Evolutionary conservation across 2,329 filamentous ascomycete genomes (phyloP), one percentile per base, ranked within the genome.

Genomic region (Calonectria pseudoturangicola): DNA sequence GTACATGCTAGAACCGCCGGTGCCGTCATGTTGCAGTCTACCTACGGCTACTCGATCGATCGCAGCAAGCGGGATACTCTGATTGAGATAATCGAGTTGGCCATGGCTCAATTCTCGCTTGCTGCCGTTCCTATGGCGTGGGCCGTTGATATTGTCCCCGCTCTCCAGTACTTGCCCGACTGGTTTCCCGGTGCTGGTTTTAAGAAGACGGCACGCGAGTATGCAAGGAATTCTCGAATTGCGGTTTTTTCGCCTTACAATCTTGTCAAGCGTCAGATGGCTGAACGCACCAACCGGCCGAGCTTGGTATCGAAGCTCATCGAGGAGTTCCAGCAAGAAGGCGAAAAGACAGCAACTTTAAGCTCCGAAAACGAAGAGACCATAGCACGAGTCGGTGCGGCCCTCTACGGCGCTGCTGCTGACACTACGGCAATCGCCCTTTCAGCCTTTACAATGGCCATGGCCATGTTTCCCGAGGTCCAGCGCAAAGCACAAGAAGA

Each of bases 401-500:
- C 18, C 43, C 18, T 47, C 18, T 47, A 47, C 43, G 18, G 16
- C n/a, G 43, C 18, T 47, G 43, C 43, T 21, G 16, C n/a, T 10
- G 43, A 47, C n/a, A 47, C 18, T 21, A 10, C 43, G 43, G 43
- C 43, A 6, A n/a, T 21, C 43, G 8, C 18, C 6, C 18, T 47
- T 47, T 18, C 16, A 15, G 18, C n/a, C 18, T 47, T 47, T 21
- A 47, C 43, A 21, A 21, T 47, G 18, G 43, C 43, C 18, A 47
- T 47, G 43, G 18, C n/a, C 6, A n/a, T 47, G 18, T 47, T 21
- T 21, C 68, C 71, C 1, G 43, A 71, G 1, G 45, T 70, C 0
- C 73, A 74, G 41, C 65, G 66, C 1, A 58, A 54, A 25, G 90
- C 89, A 0, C 87, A 89, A 75, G 84, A 85, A 25, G 89, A 92